Evolutionary conservation across 352 stramenopile genomes (phyloP).

Genomic region (Phytophthora idaei): DNA sequence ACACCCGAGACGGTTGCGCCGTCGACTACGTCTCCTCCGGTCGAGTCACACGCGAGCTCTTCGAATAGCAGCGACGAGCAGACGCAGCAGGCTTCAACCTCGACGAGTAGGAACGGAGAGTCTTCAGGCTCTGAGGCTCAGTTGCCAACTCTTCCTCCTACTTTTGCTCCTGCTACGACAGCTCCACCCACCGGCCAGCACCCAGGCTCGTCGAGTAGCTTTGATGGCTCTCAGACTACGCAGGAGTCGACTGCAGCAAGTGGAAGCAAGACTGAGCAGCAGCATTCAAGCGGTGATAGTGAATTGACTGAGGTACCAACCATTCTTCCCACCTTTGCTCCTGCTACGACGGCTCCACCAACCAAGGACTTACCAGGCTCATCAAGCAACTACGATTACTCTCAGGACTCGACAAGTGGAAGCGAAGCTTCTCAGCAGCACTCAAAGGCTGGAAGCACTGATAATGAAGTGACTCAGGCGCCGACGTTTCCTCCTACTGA

Average conservation of each 20-base stretch:
- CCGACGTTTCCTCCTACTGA: too few relatives aligned
- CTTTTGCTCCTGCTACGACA: slow-evolving; percentile 1
- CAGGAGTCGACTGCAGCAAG: background rate
- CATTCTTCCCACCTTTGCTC: background rate
- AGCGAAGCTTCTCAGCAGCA: too few relatives aligned
- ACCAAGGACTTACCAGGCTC: too few relatives aligned
- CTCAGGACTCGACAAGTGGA: too few relatives aligned
- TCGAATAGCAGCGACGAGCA: background rate
- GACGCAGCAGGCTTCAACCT: slow-evolving; percentile 1
- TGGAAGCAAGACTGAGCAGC: background rate
- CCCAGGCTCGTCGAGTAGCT: slow-evolving; percentile 3
- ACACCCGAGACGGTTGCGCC: background rate
- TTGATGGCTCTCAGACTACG: background rate
- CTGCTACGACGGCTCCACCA: background rate
- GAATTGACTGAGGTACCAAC: background rate
- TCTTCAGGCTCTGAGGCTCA: slow-evolving; percentile 4
- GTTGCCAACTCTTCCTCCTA: slow-evolving; percentile 1
- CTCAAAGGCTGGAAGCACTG: too few relatives aligned
- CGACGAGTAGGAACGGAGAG: slow-evolving; percentile 2
- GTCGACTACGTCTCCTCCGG: background rate
- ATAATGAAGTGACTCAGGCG: too few relatives aligned
- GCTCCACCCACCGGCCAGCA: slow-evolving; percentile 7
- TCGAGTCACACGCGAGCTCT: slow-evolving; percentile 1
- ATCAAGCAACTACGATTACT: too few relatives aligned
- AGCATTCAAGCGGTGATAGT: too few relatives aligned